Evolutionary conservation across 1,139 yeast genomes (phyloP), one percentile per base, ranked within the genome.

Genomic region (Candida mesenterica): DNA sequence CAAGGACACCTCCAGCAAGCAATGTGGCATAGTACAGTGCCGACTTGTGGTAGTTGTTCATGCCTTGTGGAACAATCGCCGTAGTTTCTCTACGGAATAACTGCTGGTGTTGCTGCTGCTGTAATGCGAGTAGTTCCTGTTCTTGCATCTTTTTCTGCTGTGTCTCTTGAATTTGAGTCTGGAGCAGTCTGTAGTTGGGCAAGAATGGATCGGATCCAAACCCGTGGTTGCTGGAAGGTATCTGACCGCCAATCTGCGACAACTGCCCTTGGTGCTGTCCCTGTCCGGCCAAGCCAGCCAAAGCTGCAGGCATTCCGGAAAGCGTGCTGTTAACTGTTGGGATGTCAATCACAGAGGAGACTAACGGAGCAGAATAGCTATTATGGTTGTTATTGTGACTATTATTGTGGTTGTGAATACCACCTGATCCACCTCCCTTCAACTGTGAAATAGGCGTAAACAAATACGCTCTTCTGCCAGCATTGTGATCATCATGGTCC

Each of bases 401-500:
- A 13, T 52, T 50, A 16, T 59, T 48, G 8, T 61, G 53, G 42
- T 49, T 53, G 20, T 60, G 53, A 18, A 57, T 52, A 16, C 63
- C 63, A 15, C 62, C 62, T 4, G 57, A 51, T 14, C 63, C 63
- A 9, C 64, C 64, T 34, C 62, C 62, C 45, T 70, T 70, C 48
- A 70, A 54, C 51, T 70, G 76, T 33, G 73, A 68, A 28, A 70
- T 63, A 10, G 76, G 76, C 5, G 75, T 68, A 53, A 69, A 69
- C 32, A 71, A 51, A 46, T 57, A 69, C 1, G 75, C 75, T 30
- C 57, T 57, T 31, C 75, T 57, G 5, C 63, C 64, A 12, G 61
- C 47, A 20, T 52, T 48, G 23, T 52, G 49, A 65, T 83, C 72
- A 66, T 85, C 77, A 52, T 80, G 77, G 58, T 87, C 69, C 38